Conservation (phyloP, 1,139 yeast genomes). For the Candida albicans region DNA sequence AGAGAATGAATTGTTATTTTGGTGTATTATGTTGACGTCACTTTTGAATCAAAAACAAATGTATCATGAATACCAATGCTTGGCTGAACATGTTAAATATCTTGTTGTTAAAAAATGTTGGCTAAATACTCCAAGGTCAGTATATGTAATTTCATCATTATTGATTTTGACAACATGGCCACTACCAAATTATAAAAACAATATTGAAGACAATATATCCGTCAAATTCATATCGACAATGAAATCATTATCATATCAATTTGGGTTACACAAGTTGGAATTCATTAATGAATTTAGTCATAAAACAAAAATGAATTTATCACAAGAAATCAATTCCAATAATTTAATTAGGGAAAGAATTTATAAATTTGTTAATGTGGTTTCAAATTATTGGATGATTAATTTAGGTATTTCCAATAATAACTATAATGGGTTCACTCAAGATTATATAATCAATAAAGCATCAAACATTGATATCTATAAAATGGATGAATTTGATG, state of each 20-base stretch:
- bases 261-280: constrained; percentile 46
- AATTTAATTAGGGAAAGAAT: constrained; percentile 44
- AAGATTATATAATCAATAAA: constrained; percentile 43
- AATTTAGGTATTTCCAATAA: constrained; percentile 42
- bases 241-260: constrained; percentile 43
- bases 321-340: constrained; percentile 34
- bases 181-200: constrained; percentile 33
- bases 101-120: constrained; percentile 47
- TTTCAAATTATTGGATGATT: constrained; percentile 47
- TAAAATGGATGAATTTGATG: constrained; percentile 9
- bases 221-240: constrained; percentile 42
- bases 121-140: constrained; percentile 47
- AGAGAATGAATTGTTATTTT: constrained; percentile 41
- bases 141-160: constrained; percentile 40
- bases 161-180: constrained; percentile 51
- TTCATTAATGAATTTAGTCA: constrained; percentile 47
- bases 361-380: constrained; percentile 45
- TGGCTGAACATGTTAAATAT: constrained; percentile 37
- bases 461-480: constrained; percentile 31
- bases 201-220: constrained; percentile 36
- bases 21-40: constrained; percentile 43
- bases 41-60: constrained; percentile 20
- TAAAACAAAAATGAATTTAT: constrained; percentile 38
- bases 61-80: constrained; percentile 20
- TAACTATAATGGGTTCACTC: constrained; percentile 41